Evolutionary conservation across 352 stramenopile species (phyloP).

Genomic region (Pythium chondricola): DNA sequence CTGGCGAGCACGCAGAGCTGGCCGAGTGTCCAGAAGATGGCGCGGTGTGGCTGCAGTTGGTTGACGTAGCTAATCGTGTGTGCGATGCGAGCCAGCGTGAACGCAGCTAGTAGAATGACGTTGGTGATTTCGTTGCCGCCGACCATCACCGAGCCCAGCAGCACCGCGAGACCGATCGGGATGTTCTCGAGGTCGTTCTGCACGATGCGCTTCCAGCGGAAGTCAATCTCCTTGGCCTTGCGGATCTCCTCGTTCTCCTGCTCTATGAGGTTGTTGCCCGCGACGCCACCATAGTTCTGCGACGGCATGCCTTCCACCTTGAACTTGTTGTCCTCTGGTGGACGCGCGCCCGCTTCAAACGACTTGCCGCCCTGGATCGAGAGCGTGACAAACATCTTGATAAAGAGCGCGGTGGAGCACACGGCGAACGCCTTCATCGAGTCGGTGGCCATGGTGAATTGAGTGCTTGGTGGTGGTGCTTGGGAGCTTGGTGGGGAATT

Average conservation of each 20-base stretch:
- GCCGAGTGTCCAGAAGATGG: constrained; percentile 26
- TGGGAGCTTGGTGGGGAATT: background rate
- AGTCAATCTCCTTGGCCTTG: constrained; percentile 25
- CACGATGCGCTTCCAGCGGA: constrained; percentile 38
- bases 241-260: constrained; percentile 3
- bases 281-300: constrained; percentile 33
- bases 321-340: constrained; percentile 27
- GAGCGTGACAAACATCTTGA: constrained; percentile 21
- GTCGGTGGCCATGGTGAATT: constrained; percentile 6
- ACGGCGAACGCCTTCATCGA: constrained; percentile 13
- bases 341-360: constrained; percentile 25
- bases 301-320: constrained; percentile 12
- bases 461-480: background rate
- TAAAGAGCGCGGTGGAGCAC: constrained; percentile 11
- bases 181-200: constrained; percentile 43
- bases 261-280: constrained; percentile 21
- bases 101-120: constrained; percentile 24
- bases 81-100: constrained; percentile 16
- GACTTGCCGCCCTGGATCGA: constrained; percentile 28
- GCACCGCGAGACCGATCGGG: constrained; percentile 30
- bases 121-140: constrained; percentile 38
- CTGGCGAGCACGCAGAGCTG: constrained; percentile 31
- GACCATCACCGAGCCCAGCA: constrained; percentile 35
- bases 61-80: constrained; percentile 29
- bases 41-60: constrained; percentile 25